Evolutionary conservation across 2,329 filamentous ascomycete species (phyloP).

Genomic region (Coniochaeta ligniaria): DNA sequence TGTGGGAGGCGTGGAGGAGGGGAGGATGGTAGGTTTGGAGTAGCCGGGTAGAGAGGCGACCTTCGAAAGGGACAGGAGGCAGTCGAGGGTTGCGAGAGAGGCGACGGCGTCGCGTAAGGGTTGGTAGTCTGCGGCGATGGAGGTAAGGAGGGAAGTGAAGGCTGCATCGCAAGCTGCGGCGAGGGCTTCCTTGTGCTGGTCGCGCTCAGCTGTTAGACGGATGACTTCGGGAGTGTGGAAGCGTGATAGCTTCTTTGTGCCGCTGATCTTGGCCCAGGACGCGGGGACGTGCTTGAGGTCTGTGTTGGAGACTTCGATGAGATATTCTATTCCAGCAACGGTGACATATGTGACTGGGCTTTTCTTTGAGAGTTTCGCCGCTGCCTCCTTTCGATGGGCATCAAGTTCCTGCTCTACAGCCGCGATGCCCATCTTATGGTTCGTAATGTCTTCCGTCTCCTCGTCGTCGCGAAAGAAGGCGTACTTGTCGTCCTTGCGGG

Average conservation of each 20-base stretch:
- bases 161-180: slow-evolving; percentile 86
- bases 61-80: slow-evolving; percentile 76
- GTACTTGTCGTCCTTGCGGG: slow-evolving; percentile 86
- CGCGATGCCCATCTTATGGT: slow-evolving; percentile 87
- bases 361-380: slow-evolving; percentile 64
- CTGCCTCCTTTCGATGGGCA: slow-evolving; percentile 64
- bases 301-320: slow-evolving; percentile 83
- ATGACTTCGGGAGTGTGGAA: slow-evolving; percentile 94
- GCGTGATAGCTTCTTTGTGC: slow-evolving; percentile 84
- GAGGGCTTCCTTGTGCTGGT: slow-evolving; percentile 90
- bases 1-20: slow-evolving; percentile 55
- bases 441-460: slow-evolving; percentile 82
- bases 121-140: slow-evolving; percentile 80
- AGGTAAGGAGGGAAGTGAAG: slow-evolving; percentile 62
- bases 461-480: slow-evolving; percentile 81
- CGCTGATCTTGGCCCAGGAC: slow-evolving; percentile 90
- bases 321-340: slow-evolving; percentile 84
- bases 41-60: slow-evolving; percentile 86
- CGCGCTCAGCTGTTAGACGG: slow-evolving; percentile 73
- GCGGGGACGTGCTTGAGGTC: slow-evolving; percentile 83
- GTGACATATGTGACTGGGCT: slow-evolving; percentile 69
- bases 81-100: slow-evolving; percentile 80
- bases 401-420: slow-evolving; percentile 85
- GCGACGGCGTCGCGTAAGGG: slow-evolving; percentile 82
- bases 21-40: slow-evolving; percentile 62